These are phyloP conservation scores for Phytophthora hybrid DNA, from an alignment of 352 stramenopile genomes.

Conservation along the genomic window DNA sequence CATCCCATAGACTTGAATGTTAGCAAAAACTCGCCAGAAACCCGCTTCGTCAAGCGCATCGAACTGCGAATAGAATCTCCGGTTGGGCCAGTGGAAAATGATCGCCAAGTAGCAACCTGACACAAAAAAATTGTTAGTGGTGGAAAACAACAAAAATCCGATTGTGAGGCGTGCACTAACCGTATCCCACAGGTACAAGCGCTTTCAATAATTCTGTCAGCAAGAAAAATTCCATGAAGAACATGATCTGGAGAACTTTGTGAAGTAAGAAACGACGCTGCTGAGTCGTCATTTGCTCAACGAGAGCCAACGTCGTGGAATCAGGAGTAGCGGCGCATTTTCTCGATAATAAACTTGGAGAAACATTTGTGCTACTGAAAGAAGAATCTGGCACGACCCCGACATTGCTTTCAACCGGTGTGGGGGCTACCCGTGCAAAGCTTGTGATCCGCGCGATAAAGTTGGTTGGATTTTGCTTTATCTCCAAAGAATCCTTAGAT, in stretches of 20 bases:
- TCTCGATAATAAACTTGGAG: background rate
- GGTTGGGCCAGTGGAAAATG: conserved; percentile 42
- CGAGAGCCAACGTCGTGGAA: background rate
- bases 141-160: background rate
- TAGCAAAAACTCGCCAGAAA: conserved; percentile 13
- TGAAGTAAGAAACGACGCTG: conserved; percentile 22
- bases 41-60: conserved; percentile 2
- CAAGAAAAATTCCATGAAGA: conserved; percentile 43
- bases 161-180: conserved; percentile 13
- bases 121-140: background rate
- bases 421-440: background rate
- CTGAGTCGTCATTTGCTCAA: conserved; percentile 5
- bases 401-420: background rate
- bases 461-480: background rate
- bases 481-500: conserved; percentile 5
- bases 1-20: conserved; percentile 22
- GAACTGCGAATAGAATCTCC: conserved; percentile 37
- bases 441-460: background rate
- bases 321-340: background rate
- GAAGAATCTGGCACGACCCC: background rate
- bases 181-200: conserved; percentile 36
- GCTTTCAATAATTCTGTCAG: conserved; percentile 45
- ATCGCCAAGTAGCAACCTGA: conserved; percentile 35
- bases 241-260: conserved; percentile 38
- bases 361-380: background rate